phyloP scores from a whole-genome alignment of 2,329 filamentous ascomycete species.

The Colletotrichum sp. region DNA sequence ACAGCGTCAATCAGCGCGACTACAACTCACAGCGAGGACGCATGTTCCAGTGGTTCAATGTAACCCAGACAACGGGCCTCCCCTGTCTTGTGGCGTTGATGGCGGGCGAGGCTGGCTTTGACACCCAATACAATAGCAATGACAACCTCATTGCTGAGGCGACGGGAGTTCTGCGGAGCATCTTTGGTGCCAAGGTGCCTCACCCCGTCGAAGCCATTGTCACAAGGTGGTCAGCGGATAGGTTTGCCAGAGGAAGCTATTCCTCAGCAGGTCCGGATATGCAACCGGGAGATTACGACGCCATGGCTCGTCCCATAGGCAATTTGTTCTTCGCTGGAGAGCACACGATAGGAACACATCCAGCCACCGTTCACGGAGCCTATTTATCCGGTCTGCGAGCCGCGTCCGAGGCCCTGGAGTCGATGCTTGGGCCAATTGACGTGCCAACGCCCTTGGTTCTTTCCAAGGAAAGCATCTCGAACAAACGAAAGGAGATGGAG shows the following conservation, averaged over 20 bases:
- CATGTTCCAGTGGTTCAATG: constrained; percentile 98
- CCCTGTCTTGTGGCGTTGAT: constrained; percentile 91
- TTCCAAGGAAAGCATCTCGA: constrained; percentile 58
- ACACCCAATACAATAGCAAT: constrained; percentile 80
- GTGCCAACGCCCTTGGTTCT: constrained; percentile 78
- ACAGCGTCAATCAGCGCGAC: constrained; percentile 79
- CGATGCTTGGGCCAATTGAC: constrained; percentile 80
- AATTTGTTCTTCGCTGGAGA: constrained; percentile 96
- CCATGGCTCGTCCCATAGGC: constrained; percentile 83
- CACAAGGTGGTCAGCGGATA: constrained; percentile 90
- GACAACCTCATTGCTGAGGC: constrained; percentile 81
- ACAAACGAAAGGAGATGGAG: constrained; percentile 61
- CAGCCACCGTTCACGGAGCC: constrained; percentile 95
- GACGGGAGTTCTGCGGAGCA: constrained; percentile 75
- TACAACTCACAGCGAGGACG: constrained; percentile 83
- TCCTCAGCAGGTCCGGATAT: constrained; percentile 90
- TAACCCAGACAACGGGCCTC: constrained; percentile 85
- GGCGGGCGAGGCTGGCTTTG: constrained; percentile 92
- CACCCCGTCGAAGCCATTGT: constrained; percentile 85
- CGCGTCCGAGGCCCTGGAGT: constrained; percentile 83
- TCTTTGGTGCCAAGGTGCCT: constrained; percentile 77
- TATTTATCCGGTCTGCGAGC: constrained; percentile 92
- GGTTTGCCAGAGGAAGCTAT: constrained; percentile 92
- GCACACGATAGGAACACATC: constrained; percentile 94
- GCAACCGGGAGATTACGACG: constrained; percentile 86